A percentile compares a stretch with the other conserved stretches of the same genome.
These are phyloP conservation scores for Helicocarpus griseus DNA, from an alignment of 2,329 filamentous ascomycete species.

Conservation along the genomic window DNA sequence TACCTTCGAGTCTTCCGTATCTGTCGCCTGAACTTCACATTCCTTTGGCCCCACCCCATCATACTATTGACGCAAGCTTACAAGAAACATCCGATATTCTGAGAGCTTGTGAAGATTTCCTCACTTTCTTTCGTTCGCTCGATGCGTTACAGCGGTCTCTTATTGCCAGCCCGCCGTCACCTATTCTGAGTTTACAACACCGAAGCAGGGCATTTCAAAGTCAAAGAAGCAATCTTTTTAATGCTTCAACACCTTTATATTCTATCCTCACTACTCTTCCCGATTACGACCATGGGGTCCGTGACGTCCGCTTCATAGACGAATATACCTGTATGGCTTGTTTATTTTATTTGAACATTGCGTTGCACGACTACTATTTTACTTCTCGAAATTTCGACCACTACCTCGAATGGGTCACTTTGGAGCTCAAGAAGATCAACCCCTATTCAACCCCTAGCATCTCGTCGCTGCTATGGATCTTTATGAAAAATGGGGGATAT, in stretches of 20 bases:
- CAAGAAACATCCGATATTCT: constrained; percentile 16
- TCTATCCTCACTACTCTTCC: constrained; percentile 21
- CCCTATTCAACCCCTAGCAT: constrained; percentile 20
- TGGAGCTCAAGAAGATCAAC: constrained; percentile 18
- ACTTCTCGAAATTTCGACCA: constrained; percentile 18
- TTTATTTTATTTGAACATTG: constrained; percentile 22
- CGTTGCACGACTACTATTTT: constrained; percentile 20
- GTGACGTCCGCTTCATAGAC: constrained; percentile 24
- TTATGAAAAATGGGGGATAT: constrained; percentile 22
- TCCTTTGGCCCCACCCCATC: constrained; percentile 9
- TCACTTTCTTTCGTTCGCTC: constrained; percentile 21
- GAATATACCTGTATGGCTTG: constrained; percentile 25
- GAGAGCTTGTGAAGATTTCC: constrained; percentile 23
- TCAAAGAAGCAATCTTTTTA: constrained; percentile 11
- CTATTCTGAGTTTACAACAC: neutral
- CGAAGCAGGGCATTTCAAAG: neutral
- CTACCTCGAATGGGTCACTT: constrained; percentile 20
- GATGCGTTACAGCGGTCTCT: constrained; percentile 17
- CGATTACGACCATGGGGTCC: constrained; percentile 24
- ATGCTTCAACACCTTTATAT: constrained; percentile 18
- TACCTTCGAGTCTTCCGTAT: constrained; percentile 17
- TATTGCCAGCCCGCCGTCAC: constrained; percentile 11
- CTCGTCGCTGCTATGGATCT: constrained; percentile 23
- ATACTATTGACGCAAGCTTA: constrained; percentile 8
- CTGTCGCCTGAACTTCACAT: constrained; percentile 16